These are phyloP conservation scores for Sclerotinia subarctica DNA, from an alignment of 2,329 filamentous ascomycete genomes.

Conservation along the genomic window DNA sequence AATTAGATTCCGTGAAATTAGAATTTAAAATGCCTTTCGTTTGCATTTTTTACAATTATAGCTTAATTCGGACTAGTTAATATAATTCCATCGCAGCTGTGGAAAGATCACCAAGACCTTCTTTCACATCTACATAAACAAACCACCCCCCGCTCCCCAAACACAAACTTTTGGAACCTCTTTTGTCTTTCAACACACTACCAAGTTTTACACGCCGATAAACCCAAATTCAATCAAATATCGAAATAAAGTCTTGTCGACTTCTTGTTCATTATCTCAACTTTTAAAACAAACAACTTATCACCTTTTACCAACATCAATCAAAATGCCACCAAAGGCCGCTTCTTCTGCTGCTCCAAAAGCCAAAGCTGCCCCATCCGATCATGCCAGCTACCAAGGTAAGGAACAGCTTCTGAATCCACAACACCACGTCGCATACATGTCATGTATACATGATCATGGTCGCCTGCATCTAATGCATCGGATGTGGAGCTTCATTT, in stretches of 20 bases:
- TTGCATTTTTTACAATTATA: slow-evolving; percentile 17
- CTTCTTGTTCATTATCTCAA: not conserved
- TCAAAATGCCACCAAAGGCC: slow-evolving; percentile 65
- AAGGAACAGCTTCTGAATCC: slow-evolving; percentile 46
- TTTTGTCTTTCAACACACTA: slow-evolving; percentile 2
- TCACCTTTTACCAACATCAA: slow-evolving; percentile 21
- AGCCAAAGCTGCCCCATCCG: slow-evolving; percentile 53
- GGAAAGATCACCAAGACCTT: slow-evolving; percentile 18
- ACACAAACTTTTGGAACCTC: slow-evolving; percentile 14
- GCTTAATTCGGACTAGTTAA: slow-evolving; percentile 17
- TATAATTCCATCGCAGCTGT: not conserved
- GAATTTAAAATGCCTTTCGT: slow-evolving; percentile 12
- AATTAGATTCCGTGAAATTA: not conserved
- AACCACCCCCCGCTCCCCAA: slow-evolving; percentile 12
- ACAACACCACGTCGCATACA: slow-evolving; percentile 46
- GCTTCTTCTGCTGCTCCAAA: slow-evolving; percentile 47
- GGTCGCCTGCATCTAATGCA: slow-evolving; percentile 56
- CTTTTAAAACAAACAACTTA: slow-evolving; percentile 9
- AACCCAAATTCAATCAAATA: not conserved
- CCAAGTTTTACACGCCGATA: not conserved
- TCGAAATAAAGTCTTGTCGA: not conserved
- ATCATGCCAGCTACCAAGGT: slow-evolving; percentile 66
- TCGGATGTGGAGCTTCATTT: slow-evolving; percentile 37
- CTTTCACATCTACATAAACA: slow-evolving; percentile 19
- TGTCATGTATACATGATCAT: slow-evolving; percentile 40